These are phyloP conservation scores for Glycine tomentella DNA, from an alignment of 306 rosid genomes.

Conservation along the genomic window DNA sequence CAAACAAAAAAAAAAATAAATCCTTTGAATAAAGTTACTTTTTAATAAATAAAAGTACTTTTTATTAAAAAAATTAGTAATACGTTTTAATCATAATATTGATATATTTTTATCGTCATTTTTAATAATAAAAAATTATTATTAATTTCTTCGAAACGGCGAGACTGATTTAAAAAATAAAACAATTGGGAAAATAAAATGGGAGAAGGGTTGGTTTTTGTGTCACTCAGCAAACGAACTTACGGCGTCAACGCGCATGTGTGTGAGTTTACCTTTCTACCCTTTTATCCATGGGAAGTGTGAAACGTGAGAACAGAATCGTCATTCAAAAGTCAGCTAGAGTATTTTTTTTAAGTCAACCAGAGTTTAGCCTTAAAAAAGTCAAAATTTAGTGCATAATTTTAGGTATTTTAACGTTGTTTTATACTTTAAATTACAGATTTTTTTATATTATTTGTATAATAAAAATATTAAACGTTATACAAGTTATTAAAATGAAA, in stretches of 20 bases:
- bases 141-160: neutral
- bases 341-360: neutral
- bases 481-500: no score
- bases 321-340: neutral
- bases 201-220: neutral
- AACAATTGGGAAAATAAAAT: neutral
- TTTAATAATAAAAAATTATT: no score
- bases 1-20: neutral
- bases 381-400: neutral
- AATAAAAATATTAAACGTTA: neutral
- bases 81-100: no score
- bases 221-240: neutral
- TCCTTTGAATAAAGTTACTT: neutral
- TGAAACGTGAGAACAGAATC: neutral
- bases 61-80: no score
- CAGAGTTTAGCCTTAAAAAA: neutral
- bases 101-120: no score
- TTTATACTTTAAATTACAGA: neutral
- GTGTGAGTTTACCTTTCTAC: neutral
- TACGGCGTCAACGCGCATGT: neutral
- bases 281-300: neutral
- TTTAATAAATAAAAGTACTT: no score
- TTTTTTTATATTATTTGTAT: neutral
- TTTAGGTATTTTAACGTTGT: neutral
- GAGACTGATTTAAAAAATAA: neutral